Evolutionary conservation across 2,329 filamentous ascomycete species (phyloP).

Genomic region (Colletotrichum karsti): DNA sequence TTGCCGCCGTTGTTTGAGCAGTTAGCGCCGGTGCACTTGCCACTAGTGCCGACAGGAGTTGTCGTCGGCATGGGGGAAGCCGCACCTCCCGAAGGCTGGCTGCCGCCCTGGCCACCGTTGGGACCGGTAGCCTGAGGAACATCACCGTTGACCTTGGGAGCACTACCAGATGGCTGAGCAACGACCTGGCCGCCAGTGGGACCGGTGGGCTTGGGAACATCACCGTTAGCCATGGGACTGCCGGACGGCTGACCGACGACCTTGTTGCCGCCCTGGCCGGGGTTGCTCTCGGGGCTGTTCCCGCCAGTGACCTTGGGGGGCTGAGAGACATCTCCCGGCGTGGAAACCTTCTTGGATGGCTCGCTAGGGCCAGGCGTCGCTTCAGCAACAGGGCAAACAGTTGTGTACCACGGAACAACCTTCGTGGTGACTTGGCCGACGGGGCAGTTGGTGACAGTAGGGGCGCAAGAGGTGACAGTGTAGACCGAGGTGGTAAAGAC

Average conservation of each 20-base stretch:
- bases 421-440: slow-evolving; percentile 45
- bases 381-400: slow-evolving; percentile 48
- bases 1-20: neutral
- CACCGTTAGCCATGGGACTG: too few species aligned
- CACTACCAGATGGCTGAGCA: neutral
- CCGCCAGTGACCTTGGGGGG: slow-evolving; percentile 36
- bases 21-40: neutral
- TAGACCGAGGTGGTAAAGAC: slow-evolving; percentile 50
- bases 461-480: slow-evolving; percentile 64
- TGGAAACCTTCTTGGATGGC: slow-evolving; percentile 7
- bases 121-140: neutral
- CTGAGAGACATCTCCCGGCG: slow-evolving; percentile 36
- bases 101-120: neutral
- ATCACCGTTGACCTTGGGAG: neutral
- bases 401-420: slow-evolving; percentile 45
- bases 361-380: neutral
- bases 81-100: neutral
- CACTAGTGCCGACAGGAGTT: neutral
- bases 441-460: slow-evolving; percentile 49
- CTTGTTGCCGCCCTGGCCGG: neutral
- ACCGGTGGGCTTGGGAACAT: too few species aligned
- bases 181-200: neutral
- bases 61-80: slow-evolving; percentile 7
- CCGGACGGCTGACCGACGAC: too few species aligned
- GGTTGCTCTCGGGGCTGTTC: neutral